Evolutionary conservation across 345 rosid genomes (phyloP).

Genomic region (Populus euphratica): DNA sequence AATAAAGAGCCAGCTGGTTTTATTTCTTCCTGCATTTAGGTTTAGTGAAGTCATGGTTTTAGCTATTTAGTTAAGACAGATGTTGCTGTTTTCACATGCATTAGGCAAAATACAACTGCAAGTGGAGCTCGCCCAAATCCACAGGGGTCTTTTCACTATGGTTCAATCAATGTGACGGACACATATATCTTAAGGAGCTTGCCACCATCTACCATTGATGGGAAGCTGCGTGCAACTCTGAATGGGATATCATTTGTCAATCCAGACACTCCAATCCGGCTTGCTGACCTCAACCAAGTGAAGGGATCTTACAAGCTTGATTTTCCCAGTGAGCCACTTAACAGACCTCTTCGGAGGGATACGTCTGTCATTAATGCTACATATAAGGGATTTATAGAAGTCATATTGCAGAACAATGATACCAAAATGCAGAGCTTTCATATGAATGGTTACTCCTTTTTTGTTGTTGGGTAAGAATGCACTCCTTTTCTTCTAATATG

Average conservation of each 20-base stretch:
- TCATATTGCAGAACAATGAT: constrained; percentile 84
- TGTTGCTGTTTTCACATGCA: constrained; percentile 13
- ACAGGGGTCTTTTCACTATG: constrained; percentile 92
- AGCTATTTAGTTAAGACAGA: not conserved
- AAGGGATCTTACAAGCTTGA: constrained; percentile 88
- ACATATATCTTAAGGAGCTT: constrained; percentile 63
- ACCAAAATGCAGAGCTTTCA: constrained; percentile 88
- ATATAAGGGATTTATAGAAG: constrained; percentile 79
- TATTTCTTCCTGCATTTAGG: not conserved
- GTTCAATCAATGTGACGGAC: constrained; percentile 72
- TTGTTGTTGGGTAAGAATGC: constrained; percentile 70
- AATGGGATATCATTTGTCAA: constrained; percentile 85
- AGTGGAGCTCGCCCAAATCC: constrained; percentile 99
- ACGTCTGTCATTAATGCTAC: constrained; percentile 81
- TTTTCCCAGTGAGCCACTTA: constrained; percentile 69
- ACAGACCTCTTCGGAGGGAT: constrained; percentile 50
- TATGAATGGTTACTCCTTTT: constrained; percentile 78
- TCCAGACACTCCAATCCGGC: constrained; percentile 64
- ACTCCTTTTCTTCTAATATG: not conserved
- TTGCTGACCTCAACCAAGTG: constrained; percentile 64
- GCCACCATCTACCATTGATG: constrained; percentile 59
- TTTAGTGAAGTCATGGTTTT: not conserved
- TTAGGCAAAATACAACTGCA: constrained; percentile 79
- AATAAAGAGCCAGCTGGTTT: not conserved
- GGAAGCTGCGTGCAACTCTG: constrained; percentile 58